Base-by-base conservation (phyloP, 176 grass and related monocot species). In the Hsuehochloa calcarea region DNA sequence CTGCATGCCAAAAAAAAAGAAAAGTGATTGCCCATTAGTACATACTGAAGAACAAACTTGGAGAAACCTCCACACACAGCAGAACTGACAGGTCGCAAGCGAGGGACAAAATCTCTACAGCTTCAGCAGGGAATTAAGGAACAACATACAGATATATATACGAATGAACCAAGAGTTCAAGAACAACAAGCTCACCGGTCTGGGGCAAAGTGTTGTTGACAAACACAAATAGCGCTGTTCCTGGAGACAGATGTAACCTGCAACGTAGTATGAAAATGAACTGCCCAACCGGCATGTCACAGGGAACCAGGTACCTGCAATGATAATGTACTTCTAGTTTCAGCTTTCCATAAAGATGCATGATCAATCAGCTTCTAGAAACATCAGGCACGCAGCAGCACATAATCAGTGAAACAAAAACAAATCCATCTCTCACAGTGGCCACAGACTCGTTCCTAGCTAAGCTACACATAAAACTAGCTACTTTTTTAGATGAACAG, bases 141-240 rank as follows among this genome's bases (percentile, higher is more conserved):
- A 34, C 31, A 34, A 34, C 31, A 34, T 34, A 34, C 31, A 34
- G 31, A 34, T 34, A 34, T 34, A 34, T 34, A 34, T 34, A n/a
- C n/a, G 31, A 34, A 3, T 34, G 31, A 34, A 34, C 3, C 31
- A 34, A 34, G 31, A 34, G 31, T 34, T 34, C 31, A 34, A 34
- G 31, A 74, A 4, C 12, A 35, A 0, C 47, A 35, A 39, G 3
- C 84, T 58, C 60, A 96, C 94, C 89, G 51, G 92, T 97, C 75
- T 94, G 94, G 69, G 94, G 94, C 45, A 97, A 84, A 45, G 92
- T 94, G 71, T 89, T 91, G 39, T 84, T 87, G 13, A 94, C 88
- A 90, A 97, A 94, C 55, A 97, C 84, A 82, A 97, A 94, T 17
- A 97, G 90, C 2, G 94, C 92, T 78, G 88, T 92, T 29, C 92